Percentiles rank a stretch among this genome's conserved stretches.
phyloP scores from a whole-genome alignment of 1,284 basidiomycete species.

The Microbotryomycetes sp. region DNA sequence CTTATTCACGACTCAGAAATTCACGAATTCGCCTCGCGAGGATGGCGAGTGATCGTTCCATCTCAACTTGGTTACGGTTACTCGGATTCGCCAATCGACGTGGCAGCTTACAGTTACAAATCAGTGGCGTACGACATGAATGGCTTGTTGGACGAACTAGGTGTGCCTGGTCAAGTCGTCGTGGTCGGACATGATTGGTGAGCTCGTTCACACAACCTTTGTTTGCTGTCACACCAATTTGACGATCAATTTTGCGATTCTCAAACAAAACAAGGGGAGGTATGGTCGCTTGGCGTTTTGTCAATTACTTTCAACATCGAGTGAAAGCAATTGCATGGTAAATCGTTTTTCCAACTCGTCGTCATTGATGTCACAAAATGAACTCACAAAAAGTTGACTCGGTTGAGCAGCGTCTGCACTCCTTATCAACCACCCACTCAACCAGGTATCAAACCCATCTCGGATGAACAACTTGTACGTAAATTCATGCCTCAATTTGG shows the following conservation, averaged over 20 bases:
- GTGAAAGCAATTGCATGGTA: constrained; percentile 26
- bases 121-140: constrained; percentile 30
- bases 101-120: constrained; percentile 27
- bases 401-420: constrained; percentile 28
- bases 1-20: constrained; percentile 24
- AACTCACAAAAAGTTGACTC: not conserved
- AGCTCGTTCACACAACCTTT: not conserved
- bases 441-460: constrained; percentile 1
- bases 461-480: constrained; percentile 18
- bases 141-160: constrained; percentile 18
- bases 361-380: too few relatives aligned
- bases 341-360: not conserved
- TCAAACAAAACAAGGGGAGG: constrained; percentile 28
- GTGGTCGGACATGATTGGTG: constrained; percentile 36
- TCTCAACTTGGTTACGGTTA: constrained; percentile 31
- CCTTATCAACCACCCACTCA: constrained; percentile 30
- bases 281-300: constrained; percentile 35
- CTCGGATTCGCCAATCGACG: constrained; percentile 17
- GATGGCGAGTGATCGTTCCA: constrained; percentile 32
- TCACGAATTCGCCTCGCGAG: constrained; percentile 20
- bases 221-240: not conserved
- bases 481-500: constrained; percentile 32
- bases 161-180: constrained; percentile 18
- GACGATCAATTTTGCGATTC: not conserved
- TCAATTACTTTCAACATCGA: constrained; percentile 30